These are phyloP conservation scores for Carallia pectinifolia DNA, from an alignment of 345 rosid genomes.

Conservation along the genomic window DNA sequence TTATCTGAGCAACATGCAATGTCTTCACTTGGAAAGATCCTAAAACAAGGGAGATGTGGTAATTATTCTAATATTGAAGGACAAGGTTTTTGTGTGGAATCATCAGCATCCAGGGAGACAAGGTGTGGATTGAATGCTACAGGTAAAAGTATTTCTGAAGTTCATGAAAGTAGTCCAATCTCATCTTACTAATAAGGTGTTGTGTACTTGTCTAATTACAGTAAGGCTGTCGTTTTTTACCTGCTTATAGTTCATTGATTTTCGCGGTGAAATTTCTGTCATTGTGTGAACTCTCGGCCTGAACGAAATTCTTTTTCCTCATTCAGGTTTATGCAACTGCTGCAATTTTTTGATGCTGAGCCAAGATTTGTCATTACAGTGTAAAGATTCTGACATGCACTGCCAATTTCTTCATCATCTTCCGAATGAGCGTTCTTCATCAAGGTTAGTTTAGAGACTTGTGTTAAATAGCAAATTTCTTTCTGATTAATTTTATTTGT, in stretches of 20 bases:
- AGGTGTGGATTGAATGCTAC: conserved; percentile 16
- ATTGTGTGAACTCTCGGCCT: not conserved
- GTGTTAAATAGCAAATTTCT: not conserved
- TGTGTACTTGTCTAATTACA: conserved; percentile 25
- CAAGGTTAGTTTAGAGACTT: conserved; percentile 28
- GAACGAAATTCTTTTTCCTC: conserved; percentile 9
- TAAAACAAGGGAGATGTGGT: conserved; percentile 20
- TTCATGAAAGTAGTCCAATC: conserved; percentile 10
- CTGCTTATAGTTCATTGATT: conserved; percentile 6
- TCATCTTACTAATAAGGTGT: conserved; percentile 19
- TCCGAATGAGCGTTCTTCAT: conserved; percentile 18
- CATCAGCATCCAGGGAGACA: conserved; percentile 23
- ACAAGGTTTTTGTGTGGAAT: conserved; percentile 27
- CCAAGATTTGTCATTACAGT: conserved; percentile 19
- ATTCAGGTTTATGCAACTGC: conserved; percentile 30
- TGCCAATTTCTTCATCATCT: conserved; percentile 28
- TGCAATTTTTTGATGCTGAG: conserved; percentile 24
- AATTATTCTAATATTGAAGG: conserved; percentile 20
- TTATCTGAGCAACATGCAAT: conserved; percentile 40
- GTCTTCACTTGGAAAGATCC: conserved; percentile 29
- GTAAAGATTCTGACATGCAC: conserved; percentile 24
- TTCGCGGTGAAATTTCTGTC: not conserved
- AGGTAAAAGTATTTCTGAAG: conserved; percentile 22
- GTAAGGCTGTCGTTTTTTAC: conserved; percentile 1
- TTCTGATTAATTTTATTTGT: not conserved